These are phyloP conservation scores for Trichoderma koningiopsis DNA, from an alignment of 2,329 filamentous ascomycete species.

Conservation along the genomic window DNA sequence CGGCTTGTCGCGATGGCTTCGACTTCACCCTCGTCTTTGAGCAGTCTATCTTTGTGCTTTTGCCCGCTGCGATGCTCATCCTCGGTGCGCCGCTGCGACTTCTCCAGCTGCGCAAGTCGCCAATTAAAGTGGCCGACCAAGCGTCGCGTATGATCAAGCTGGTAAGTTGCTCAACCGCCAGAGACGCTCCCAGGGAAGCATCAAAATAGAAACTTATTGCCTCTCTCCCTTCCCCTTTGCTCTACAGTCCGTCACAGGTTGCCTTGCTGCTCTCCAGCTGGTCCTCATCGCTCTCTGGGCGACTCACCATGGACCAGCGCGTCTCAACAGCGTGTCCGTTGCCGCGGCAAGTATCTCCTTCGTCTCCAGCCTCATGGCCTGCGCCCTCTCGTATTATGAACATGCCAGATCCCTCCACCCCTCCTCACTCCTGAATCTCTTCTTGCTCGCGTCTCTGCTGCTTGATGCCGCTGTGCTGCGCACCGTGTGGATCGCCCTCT, in stretches of 20 bases:
- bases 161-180: conserved; percentile 26
- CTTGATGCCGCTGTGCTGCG: conserved; percentile 34
- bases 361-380: conserved; percentile 36
- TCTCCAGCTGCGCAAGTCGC: conserved; percentile 32
- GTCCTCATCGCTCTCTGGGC: conserved; percentile 40
- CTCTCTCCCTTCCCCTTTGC: not conserved
- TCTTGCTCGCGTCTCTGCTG: conserved; percentile 40
- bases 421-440: conserved; percentile 38
- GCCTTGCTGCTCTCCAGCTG: conserved; percentile 39
- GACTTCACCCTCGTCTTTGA: conserved; percentile 56
- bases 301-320: conserved; percentile 25
- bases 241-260: conserved; percentile 31
- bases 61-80: conserved; percentile 38
- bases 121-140: conserved; percentile 33
- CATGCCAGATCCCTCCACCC: conserved; percentile 39
- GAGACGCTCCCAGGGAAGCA: not conserved
- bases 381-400: conserved; percentile 32
- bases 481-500: conserved; percentile 39
- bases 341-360: conserved; percentile 36
- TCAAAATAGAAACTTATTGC: not conserved
- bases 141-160: conserved; percentile 35
- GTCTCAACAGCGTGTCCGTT: conserved; percentile 35
- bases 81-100: conserved; percentile 39
- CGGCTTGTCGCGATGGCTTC: conserved; percentile 44
- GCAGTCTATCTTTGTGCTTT: conserved; percentile 40